Percentiles rank a stretch among this genome's conserved stretches.
Evolutionary conservation across 441 rosid genomes (phyloP).

Genomic region (Flueggea neowawraea): DNA sequence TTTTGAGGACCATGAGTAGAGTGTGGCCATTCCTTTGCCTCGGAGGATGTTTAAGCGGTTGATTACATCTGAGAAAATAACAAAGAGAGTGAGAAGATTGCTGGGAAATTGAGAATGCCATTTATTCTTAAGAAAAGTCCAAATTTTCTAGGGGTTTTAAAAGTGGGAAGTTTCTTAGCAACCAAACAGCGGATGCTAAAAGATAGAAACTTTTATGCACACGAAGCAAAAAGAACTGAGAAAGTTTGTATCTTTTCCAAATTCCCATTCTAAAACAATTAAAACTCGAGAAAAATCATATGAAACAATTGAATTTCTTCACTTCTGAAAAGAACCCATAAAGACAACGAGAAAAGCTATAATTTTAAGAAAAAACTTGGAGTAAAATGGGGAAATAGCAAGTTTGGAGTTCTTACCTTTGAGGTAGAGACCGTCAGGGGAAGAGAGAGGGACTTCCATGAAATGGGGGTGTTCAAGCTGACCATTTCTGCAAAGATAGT

Average conservation of each 20-base stretch:
- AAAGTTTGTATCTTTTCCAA: background rate
- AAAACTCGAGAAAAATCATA: background rate
- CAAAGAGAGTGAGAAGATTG: background rate
- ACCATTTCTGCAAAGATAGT: conserved; percentile 82
- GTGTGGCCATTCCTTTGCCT: conserved; percentile 81
- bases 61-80: conserved; percentile 57
- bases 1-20: conserved; percentile 96
- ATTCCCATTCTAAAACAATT: background rate
- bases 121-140: too few species aligned
- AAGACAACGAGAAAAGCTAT: too few species aligned
- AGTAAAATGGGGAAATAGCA: too few species aligned
- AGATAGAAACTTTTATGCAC: too few species aligned
- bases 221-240: too few species aligned
- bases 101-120: conserved; percentile 5
- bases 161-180: too few species aligned
- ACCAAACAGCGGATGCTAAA: too few species aligned
- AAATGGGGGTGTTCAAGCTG: conserved; percentile 98
- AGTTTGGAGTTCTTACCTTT: conserved; percentile 51
- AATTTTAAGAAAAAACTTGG: too few species aligned
- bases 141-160: too few species aligned
- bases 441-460: conserved; percentile 76
- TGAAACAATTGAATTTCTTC: too few species aligned
- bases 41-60: conserved; percentile 68
- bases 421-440: conserved; percentile 71
- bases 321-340: too few species aligned